Percentiles rank a stretch among this genome's conserved stretches.
phyloP scores from a whole-genome alignment of 805 yeast genomes.

The Schwanniomyces pseudopolymorphus region DNA sequence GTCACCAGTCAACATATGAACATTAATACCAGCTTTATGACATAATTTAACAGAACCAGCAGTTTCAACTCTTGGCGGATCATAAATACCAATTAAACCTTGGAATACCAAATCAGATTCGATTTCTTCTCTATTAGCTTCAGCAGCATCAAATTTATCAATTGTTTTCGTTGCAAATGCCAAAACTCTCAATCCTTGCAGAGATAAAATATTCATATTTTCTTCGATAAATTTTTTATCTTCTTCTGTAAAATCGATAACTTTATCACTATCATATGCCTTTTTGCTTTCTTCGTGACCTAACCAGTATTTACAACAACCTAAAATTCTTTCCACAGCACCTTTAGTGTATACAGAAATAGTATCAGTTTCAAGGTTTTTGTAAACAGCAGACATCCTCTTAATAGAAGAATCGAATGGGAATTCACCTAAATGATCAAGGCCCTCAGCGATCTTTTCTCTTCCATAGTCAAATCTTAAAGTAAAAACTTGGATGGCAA shows the following conservation, averaged over 20 bases:
- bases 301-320: constrained; percentile 55
- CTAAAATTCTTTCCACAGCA: constrained; percentile 70
- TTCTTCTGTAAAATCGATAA: constrained; percentile 36
- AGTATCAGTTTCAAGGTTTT: constrained; percentile 16
- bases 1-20: constrained; percentile 82
- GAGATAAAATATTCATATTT: constrained; percentile 58
- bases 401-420: constrained; percentile 77
- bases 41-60: constrained; percentile 63
- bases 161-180: constrained; percentile 59
- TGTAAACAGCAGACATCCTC: constrained; percentile 67
- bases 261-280: constrained; percentile 17
- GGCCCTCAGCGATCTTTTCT: constrained; percentile 35
- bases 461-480: constrained; percentile 56
- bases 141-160: constrained; percentile 13
- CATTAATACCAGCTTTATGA: constrained; percentile 74
- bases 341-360: constrained; percentile 58
- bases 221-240: constrained; percentile 45
- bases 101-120: constrained; percentile 57
- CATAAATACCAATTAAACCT: constrained; percentile 76
- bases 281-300: constrained; percentile 30
- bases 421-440: constrained; percentile 56
- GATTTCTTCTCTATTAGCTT: constrained; percentile 33
- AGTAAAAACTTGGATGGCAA: constrained; percentile 79
- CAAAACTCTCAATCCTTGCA: constrained; percentile 69
- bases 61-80: constrained; percentile 75